Base-by-base conservation (phyloP, 2,329 filamentous ascomycete species). In the Claviceps cyperi region DNA sequence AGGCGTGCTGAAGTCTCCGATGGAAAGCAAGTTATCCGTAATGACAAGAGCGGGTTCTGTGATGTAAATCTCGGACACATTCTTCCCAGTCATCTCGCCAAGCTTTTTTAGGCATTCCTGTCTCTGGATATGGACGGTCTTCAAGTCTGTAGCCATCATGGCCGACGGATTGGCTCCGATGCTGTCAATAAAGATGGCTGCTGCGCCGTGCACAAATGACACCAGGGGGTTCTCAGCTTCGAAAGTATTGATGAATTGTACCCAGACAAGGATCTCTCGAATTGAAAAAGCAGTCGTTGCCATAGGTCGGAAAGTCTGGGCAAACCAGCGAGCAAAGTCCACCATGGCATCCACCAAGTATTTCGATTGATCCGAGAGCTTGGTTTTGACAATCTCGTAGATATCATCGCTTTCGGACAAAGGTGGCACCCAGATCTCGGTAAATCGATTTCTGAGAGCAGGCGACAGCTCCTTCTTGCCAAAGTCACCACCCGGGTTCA, bases 401-500 rank as follows among this genome's bases (percentile, higher is more conserved):
- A 97, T 83, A 62, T 99, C 94, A 32, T 89, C 82, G 48, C 80
- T 77, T 52, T 91, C 86, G 1, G 88, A 89, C 52, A 97, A 70
- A 1, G 90, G 78, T 1, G 92, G 89, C 0, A 97, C 92, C 92
- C 92, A 98, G 8, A 99, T 96, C 66, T 99, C 92, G 0, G 92
- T 99, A 64, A 99, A 95, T 53, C 92, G 86, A 63, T 99, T 98
- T 44, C 92, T 79, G 52, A 99, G 71, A 14, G 92, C 94, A 3
- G 92, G 92, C 1, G 92, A 98, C 13, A 99, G 76, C 64, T 99
- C 92, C 58, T 91, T 88, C 69, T 99, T 99, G 56, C 92, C 92
- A 64, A 97, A 98, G 62, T 99, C 92, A 44, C 94, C 92, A 47
- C 94, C 94, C 8, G 92, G 92, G 57, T 99, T 99, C 92, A 99